A percentile compares a stretch with the other conserved stretches of the same genome.
Conservation (phyloP, 495 filamentous ascomycete species). For the Tuber melanosporum region DNA sequence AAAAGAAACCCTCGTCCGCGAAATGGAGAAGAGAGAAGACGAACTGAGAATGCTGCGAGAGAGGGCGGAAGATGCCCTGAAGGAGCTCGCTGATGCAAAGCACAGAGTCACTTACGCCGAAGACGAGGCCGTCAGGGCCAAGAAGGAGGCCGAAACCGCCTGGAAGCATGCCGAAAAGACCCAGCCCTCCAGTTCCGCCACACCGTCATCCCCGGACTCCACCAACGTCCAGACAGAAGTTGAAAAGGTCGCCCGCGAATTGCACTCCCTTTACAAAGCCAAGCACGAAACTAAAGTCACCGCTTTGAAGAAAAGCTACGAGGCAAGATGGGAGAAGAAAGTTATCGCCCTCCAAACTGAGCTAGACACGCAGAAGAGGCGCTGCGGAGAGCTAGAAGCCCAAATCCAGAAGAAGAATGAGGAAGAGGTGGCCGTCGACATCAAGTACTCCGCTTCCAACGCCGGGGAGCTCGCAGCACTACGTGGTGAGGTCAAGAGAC, state of each 20-base stretch:
- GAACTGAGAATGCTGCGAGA: constrained; percentile 45
- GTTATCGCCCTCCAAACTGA: constrained; percentile 65
- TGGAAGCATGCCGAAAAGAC: constrained; percentile 14
- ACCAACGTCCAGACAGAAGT: constrained; percentile 67
- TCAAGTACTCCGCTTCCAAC: constrained; percentile 13
- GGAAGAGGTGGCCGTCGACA: constrained; percentile 50
- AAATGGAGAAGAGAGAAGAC: constrained; percentile 64
- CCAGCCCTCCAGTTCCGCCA: constrained; percentile 16
- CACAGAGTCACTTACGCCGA: constrained; percentile 16
- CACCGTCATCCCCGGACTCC: not conserved
- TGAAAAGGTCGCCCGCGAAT: constrained; percentile 79
- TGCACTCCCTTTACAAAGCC: constrained; percentile 87
- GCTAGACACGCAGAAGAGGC: constrained; percentile 58
- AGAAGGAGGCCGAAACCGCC: constrained; percentile 42
- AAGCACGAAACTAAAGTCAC: constrained; percentile 95
- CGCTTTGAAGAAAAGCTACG: constrained; percentile 91
- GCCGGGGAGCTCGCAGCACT: constrained; percentile 62
- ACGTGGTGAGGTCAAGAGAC: constrained; percentile 57
- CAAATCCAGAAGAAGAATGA: constrained; percentile 53
- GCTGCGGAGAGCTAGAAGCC: constrained; percentile 64
- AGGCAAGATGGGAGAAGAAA: constrained; percentile 80
- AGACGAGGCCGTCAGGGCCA: constrained; percentile 23
- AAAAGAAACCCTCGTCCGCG: constrained; percentile 73
- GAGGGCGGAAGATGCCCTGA: constrained; percentile 16
- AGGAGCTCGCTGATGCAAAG: constrained; percentile 27